These are phyloP conservation scores for Trebouxia sp. DNA, from an alignment of 139 green algal genomes.

Conservation along the genomic window DNA sequence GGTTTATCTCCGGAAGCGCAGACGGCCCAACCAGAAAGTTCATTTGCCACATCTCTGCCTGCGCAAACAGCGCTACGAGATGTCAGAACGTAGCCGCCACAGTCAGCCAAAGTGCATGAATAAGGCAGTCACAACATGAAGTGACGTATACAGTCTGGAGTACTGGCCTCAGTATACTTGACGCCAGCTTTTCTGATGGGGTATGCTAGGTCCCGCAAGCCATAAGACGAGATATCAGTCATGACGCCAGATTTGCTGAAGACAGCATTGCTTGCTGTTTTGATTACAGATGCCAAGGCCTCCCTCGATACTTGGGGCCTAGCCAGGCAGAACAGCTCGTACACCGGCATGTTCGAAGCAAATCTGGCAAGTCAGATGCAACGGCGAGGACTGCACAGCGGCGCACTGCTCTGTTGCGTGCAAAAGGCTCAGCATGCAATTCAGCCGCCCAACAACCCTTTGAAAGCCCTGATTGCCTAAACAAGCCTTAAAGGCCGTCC, in stretches of 20 bases:
- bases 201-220: constrained; percentile 75
- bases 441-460: constrained; percentile 2
- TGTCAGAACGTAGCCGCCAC: not conserved
- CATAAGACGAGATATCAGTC: constrained; percentile 69
- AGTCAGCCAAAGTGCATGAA: not conserved
- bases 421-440: not conserved
- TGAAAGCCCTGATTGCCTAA: not conserved
- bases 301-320: constrained; percentile 48
- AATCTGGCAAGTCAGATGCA: not conserved
- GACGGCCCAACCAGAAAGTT: constrained; percentile 60
- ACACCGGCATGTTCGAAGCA: constrained; percentile 70
- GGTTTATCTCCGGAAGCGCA: constrained; percentile 56
- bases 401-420: no score
- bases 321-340: constrained; percentile 80
- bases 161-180: constrained; percentile 60
- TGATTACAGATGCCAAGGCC: constrained; percentile 54
- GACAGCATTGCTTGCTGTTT: constrained; percentile 51
- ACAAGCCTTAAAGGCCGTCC: not conserved
- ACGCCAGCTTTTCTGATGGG: constrained; percentile 59
- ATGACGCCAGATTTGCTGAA: constrained; percentile 69
- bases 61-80: not conserved
- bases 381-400: not conserved
- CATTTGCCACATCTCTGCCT: constrained; percentile 83
- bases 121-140: not conserved
- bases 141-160: no score